Conservation (phyloP, 2,329 filamentous ascomycete species). For the Trichothecium sympodiale region DNA sequence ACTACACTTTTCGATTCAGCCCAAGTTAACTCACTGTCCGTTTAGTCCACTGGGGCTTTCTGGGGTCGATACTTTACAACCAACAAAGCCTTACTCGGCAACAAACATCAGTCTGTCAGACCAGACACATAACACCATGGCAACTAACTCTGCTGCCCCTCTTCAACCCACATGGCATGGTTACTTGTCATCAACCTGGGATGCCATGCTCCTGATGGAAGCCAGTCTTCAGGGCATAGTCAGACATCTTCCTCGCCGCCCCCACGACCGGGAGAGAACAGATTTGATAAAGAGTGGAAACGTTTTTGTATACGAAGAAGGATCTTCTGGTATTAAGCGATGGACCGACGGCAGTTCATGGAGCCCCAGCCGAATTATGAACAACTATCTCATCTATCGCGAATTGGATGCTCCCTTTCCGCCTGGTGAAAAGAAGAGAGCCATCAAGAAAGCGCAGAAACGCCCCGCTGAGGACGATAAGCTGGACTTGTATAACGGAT, state of each 20-base stretch:
- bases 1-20: no score
- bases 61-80: no score
- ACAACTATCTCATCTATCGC: conserved; percentile 77
- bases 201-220: conserved; percentile 74
- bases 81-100: no score
- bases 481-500: conserved; percentile 25
- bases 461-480: conserved; percentile 8
- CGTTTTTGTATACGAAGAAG: conserved; percentile 87
- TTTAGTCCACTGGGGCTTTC: no score
- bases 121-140: no score
- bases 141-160: not conserved
- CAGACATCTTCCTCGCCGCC: conserved; percentile 68
- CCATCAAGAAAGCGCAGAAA: conserved; percentile 54
- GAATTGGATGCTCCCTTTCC: conserved; percentile 70
- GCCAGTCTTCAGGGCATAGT: conserved; percentile 61
- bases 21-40: no score
- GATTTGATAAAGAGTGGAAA: conserved; percentile 73
- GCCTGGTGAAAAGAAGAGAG: conserved; percentile 75
- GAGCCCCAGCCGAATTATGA: conserved; percentile 79
- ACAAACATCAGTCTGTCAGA: no score
- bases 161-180: conserved; percentile 5
- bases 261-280: conserved; percentile 72
- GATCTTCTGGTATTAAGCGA: conserved; percentile 80
- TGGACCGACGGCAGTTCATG: conserved; percentile 90
- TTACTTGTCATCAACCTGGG: conserved; percentile 17